Evolutionary conservation across 106 monocot species (phyloP).

Genomic region (Cymbidium sinense): DNA sequence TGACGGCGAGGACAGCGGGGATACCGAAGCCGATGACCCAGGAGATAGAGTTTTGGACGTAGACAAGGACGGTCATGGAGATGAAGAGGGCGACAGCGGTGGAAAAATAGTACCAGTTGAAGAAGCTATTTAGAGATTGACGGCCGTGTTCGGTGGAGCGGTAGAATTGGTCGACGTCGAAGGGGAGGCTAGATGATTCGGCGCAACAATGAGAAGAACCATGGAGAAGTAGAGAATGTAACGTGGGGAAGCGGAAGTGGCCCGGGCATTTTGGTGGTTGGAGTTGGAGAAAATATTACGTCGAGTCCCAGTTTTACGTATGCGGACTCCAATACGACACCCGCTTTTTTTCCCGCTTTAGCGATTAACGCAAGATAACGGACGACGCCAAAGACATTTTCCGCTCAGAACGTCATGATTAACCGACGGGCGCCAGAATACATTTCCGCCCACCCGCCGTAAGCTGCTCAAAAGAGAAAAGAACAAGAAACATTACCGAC

Average conservation of each 20-base stretch:
- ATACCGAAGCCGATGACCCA: slow-evolving; percentile 47
- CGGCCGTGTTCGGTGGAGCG: slow-evolving; percentile 1
- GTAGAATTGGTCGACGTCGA: slow-evolving; percentile 34
- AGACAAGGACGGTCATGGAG: no score
- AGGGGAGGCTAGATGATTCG: slow-evolving; percentile 29
- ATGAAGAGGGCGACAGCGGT: slow-evolving; percentile 26
- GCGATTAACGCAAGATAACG: no score
- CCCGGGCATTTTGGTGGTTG: neutral
- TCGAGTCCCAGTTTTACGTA: no score
- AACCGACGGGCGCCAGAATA: no score
- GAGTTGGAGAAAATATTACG: no score
- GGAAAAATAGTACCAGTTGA: slow-evolving; percentile 68
- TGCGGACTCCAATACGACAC: no score
- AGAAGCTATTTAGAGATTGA: slow-evolving; percentile 41
- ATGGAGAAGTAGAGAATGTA: slow-evolving; percentile 11
- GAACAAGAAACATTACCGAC: no score
- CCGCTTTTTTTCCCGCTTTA: no score
- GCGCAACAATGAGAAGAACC: slow-evolving; percentile 17
- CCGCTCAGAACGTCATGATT: no score
- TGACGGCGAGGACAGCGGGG: slow-evolving; percentile 21
- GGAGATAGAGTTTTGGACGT: slow-evolving; percentile 41
- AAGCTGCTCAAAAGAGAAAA: no score
- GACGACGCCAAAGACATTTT: neutral
- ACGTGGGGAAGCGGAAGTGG: neutral
- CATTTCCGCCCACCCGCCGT: no score